phyloP scores from a whole-genome alignment of 2,329 filamentous ascomycete genomes.

The Curvularia spicifera region DNA sequence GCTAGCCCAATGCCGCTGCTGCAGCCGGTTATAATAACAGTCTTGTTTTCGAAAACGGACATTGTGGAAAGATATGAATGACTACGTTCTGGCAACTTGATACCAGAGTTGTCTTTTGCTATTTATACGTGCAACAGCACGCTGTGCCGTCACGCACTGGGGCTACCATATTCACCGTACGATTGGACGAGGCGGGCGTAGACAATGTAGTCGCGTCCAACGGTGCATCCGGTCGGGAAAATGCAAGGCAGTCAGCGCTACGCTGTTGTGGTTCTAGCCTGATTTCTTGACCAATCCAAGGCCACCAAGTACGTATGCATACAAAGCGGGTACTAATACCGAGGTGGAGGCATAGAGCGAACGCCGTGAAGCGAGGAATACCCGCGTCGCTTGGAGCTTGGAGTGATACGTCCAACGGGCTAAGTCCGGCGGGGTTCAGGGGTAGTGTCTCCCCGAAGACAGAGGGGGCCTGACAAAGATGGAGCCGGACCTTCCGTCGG shows the following conservation, averaged over 20 bases:
- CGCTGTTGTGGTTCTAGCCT: background rate
- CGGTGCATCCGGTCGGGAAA: constrained; percentile 52
- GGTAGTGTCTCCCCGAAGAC: background rate
- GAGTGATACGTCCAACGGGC: no score
- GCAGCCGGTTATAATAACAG: no score
- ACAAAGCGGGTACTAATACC: background rate
- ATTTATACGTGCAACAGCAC: no score
- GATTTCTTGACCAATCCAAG: background rate
- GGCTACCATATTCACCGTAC: no score
- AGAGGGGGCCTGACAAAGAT: background rate
- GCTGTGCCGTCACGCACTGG: no score
- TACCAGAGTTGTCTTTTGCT: no score
- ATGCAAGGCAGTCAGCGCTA: constrained; percentile 44
- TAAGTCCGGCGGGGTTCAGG: background rate
- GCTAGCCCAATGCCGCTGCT: no score
- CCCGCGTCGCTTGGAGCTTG: background rate
- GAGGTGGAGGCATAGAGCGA: background rate
- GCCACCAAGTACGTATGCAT: background rate
- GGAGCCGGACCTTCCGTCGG: background rate
- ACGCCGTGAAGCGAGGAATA: no score
- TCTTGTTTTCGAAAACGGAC: no score
- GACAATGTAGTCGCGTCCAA: constrained; percentile 22
- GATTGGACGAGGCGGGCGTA: background rate
- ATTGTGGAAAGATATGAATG: no score
- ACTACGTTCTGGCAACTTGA: no score